Evolutionary conservation across 106 monocot genomes (phyloP), one percentile per base, ranked within the genome.

Genomic region (Alisma plantagoaquatica): DNA sequence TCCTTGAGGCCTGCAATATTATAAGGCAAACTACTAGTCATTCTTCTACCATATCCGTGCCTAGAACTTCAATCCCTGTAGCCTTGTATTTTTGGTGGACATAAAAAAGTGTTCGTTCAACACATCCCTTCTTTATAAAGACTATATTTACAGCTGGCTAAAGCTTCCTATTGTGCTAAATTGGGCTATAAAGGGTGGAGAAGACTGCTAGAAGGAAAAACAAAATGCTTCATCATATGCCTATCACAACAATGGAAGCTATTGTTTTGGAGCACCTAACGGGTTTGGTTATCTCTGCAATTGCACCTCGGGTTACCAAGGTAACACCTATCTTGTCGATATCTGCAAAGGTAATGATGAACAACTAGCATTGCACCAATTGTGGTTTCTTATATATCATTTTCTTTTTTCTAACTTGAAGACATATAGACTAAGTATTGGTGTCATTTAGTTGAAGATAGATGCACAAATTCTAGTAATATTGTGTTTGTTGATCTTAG

Each of bases 71-170:
- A 75, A 56, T 14, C 49, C 46, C 1, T 75, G 75, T 44, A 24
- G 49, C 23, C 75, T 63, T 28, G 75, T 31, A 9, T 75, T 81
- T 41, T 7, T 81, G 9, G 72, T 25, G 11, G 80, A 75, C 16
- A 28, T 51, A 2, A 48, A 59, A 1, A 22, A 33, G 48, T 72
- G 55, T 46, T 9, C 18, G 1, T 72, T 64, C 46, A 29, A 22
- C 17, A 43, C 21, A 0, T 47, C 58, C 1, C 27, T 63, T 29
- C 48, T 76, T 27, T n/a, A 22, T 4, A 2, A 0, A 20, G 49
- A 49, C 17, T 49, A 49, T 15, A 23, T 4, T 7, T 9, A 23
- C 7, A 5, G 17, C 10, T 7, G 27, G 0, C 9, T 38, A 14
- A 38, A 46, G n/a, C 45, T 46, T 6, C 45, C 45, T n/a, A 18